phyloP scores from a whole-genome alignment of 345 rosid species.

The Eucalyptus curtisii region DNA sequence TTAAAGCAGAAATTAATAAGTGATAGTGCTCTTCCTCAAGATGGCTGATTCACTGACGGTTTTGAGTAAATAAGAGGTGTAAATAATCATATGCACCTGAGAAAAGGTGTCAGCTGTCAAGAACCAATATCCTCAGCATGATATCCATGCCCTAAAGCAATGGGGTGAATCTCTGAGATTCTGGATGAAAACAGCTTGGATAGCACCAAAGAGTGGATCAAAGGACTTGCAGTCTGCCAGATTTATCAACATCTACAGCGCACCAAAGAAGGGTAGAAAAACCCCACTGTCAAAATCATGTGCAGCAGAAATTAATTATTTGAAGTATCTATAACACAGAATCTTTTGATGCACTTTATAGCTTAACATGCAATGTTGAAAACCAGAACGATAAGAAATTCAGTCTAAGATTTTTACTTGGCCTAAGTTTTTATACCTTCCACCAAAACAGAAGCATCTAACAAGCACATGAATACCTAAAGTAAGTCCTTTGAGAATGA shows the following conservation, averaged over 20 bases:
- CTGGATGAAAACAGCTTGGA: background rate
- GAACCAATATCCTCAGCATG: background rate
- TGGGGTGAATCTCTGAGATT: background rate
- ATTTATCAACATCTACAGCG: background rate
- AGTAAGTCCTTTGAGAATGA: background rate
- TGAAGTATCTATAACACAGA: background rate
- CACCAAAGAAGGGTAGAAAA: background rate
- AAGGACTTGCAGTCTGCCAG: background rate
- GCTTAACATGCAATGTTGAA: background rate
- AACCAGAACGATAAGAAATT: background rate
- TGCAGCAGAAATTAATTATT: background rate
- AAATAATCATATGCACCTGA: background rate
- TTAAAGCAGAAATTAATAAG: background rate
- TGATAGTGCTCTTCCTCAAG: background rate
- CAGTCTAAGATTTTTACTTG: background rate
- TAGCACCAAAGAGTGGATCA: background rate
- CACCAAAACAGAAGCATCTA: background rate
- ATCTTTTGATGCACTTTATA: background rate
- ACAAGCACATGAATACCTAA: background rate
- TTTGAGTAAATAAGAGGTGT: background rate
- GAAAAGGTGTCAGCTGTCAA: background rate
- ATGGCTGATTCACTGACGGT: background rate
- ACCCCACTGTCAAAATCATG: background rate
- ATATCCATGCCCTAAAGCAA: background rate
- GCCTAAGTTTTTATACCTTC: background rate